Evolutionary conservation across 2,329 filamentous ascomycete species (phyloP).

Genomic region (Nakataea oryzae): DNA sequence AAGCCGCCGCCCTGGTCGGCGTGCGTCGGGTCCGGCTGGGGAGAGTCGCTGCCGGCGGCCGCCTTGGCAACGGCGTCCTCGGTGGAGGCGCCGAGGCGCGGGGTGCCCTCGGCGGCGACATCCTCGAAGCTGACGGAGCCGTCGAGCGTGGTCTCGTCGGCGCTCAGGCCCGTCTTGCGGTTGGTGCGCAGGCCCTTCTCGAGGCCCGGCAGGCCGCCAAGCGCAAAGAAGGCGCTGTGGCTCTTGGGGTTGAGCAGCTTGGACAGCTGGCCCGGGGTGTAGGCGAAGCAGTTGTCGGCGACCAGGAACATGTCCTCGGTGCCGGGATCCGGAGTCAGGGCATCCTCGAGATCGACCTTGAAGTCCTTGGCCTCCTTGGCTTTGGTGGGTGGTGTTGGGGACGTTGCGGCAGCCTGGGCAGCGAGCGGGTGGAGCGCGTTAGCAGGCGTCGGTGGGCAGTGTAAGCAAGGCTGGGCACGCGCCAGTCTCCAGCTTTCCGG

Average conservation of each 20-base stretch:
- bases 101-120: slow-evolving; percentile 28
- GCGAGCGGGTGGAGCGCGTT: no score
- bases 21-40: neutral
- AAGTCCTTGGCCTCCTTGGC: slow-evolving; percentile 3
- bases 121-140: slow-evolving; percentile 62
- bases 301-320: slow-evolving; percentile 60
- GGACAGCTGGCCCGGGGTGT: slow-evolving; percentile 60
- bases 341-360: slow-evolving; percentile 31
- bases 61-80: slow-evolving; percentile 9
- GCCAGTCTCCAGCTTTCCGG: neutral
- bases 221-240: slow-evolving; percentile 60
- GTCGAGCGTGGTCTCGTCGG: slow-evolving; percentile 55
- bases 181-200: slow-evolving; percentile 65
- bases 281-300: slow-evolving; percentile 61
- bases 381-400: neutral
- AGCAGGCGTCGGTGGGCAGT: neutral
- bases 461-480: neutral
- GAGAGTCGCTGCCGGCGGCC: neutral
- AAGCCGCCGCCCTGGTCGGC: neutral
- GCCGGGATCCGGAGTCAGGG: slow-evolving; percentile 58
- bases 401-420: neutral
- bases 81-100: slow-evolving; percentile 16
- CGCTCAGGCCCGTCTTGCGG: slow-evolving; percentile 52
- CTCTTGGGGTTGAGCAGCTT: slow-evolving; percentile 77
- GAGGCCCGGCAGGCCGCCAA: slow-evolving; percentile 63